Base-by-base conservation (phyloP, 2,329 filamentous ascomycete genomes). In the Allantophomopsis lycopodina region DNA sequence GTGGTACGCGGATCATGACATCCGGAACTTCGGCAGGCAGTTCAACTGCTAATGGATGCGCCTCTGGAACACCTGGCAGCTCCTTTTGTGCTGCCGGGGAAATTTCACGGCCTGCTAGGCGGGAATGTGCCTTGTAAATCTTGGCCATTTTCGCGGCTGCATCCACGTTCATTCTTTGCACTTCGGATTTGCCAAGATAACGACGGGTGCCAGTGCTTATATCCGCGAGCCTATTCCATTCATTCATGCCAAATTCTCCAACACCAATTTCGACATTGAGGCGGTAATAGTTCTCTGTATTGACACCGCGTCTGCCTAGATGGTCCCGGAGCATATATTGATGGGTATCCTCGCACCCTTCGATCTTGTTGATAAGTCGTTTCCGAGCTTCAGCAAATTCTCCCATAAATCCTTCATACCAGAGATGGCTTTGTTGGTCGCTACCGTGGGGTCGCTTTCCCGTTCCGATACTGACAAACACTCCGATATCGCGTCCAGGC, bases 191-290 rank as follows among this genome's bases (percentile, higher is more conserved):
- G 7, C 69, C 65, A 39, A 98, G 72, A 55, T 96, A 98, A 46
- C 81, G 76, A 48, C 84, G 74, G 0, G 91, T 98, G 55, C 81
- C 81, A 12, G 86, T 95, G 63, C 85, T 94, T 61, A 98, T 96
- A 39, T 95, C 89, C 18, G 84, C 81, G n/a, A 96, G 65, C 3
- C 88, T 76, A 51, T 85, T 76, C 91, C 91, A 98, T 57, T 96
- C 91, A 55, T 96, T 98, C 87, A 98, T 96, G 38, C 84, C 89
- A 57, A 95, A 96, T 55, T 96, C 91, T 39, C 89, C 88, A 3
- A 96, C 88, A 1, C 89, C 91, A 13, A 94, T 79, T 55, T 96
- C 88, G 32, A 96, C 91, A 48, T 98, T 98, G n/a, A 96, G 67
- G 7, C 91, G 82, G 58, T 87, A 94, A 63, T 98, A 98, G 57